Conservation (phyloP, 306 rosid species). For the Rubus idaeus region DNA sequence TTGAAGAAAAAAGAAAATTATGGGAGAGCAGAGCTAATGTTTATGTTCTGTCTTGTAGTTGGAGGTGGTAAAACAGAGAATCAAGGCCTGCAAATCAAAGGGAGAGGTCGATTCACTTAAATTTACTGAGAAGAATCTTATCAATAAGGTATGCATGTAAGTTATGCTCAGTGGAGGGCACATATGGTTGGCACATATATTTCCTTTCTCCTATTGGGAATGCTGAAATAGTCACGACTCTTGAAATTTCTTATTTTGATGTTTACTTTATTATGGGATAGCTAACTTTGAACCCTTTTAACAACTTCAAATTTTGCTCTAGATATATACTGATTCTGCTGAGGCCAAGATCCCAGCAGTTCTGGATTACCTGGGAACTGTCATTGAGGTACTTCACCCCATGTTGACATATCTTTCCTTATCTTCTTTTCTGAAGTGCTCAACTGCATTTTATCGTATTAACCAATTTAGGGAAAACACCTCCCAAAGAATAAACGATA, state of each 20-base stretch:
- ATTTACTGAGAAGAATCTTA: constrained; percentile 69
- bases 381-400: constrained; percentile 64
- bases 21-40: background rate
- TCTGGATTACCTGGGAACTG: constrained; percentile 86
- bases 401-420: background rate
- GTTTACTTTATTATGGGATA: background rate
- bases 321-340: constrained; percentile 91
- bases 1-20: too few species aligned
- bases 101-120: constrained; percentile 80
- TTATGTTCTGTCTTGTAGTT: constrained; percentile 50
- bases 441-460: background rate
- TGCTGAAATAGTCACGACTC: background rate
- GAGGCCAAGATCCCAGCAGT: constrained; percentile 95
- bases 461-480: background rate
- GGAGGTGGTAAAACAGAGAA: constrained; percentile 71
- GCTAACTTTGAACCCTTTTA: background rate
- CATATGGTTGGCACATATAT: background rate
- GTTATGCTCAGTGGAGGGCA: background rate
- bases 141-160: constrained; percentile 64
- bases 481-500: background rate
- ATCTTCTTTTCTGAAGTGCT: background rate
- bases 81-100: constrained; percentile 60
- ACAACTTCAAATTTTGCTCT: constrained; percentile 31
- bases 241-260: background rate
- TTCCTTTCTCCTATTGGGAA: background rate